Evolutionary conservation across 441 rosid species (phyloP), one percentile per base, ranked within the genome.

Genomic region (Mallotus japonicus): DNA sequence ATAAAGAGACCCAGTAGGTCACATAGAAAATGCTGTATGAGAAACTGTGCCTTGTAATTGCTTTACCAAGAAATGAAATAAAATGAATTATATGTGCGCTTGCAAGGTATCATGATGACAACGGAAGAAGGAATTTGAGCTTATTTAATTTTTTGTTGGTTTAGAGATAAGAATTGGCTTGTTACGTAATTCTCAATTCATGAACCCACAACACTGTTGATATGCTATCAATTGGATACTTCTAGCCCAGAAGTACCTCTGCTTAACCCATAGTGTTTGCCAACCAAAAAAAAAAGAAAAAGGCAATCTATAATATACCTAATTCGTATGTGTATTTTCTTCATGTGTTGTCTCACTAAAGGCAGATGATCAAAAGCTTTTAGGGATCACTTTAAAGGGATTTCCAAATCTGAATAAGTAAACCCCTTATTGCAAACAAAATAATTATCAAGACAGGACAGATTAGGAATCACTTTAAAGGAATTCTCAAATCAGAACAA

Each of bases 11-110:
- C n/a, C n/a, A 32, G 37, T 32, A 32, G 4, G 37, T 32, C 37
- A 32, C 37, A 32, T 4, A 32, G 37, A 32, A 32, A 32, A 32
- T 32, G 37, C 37, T 32, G 44, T n/a, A 47, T 50, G 65, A 68
- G 55, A 77, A 66, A 22, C 15, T 32, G 65, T 78, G 90, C 98
- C 97, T 91, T 73, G 95, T 92, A 53, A 93, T 80, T 60, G 88
- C 63, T 82, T 92, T 92, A 91, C 62, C 83, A 83, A 79, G 37
- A 78, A 55, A 56, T 22, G 54, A 73, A 73, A 62, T 37, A 75
- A 76, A 78, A 50, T 78, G 34, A 75, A 67, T 63, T 62, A 66
- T 51, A 59, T 50, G 7, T 28, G 62, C 71, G 59, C 40, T 28
- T 66, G 17, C 55, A 32, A 10, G 53, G 34, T 46, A 49, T 37